A percentile compares a stretch with the other conserved stretches of the same genome.
Conservation (phyloP, 257 asterid genomes). For the Orobanche coerulescens region DNA sequence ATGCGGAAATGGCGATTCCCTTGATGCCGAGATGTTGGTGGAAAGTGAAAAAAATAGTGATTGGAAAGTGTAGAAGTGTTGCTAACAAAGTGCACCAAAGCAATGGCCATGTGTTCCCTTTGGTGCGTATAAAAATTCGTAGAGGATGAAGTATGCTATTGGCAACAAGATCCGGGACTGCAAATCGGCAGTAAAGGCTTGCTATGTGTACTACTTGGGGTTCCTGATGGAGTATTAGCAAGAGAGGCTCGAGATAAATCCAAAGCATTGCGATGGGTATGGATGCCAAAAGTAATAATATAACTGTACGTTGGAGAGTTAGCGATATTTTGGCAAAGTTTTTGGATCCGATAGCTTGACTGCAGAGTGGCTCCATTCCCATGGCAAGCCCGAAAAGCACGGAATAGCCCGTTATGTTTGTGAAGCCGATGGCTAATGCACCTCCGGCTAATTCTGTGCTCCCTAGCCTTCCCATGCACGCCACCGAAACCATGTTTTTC, state of each 20-base stretch:
- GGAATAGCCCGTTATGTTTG: slow-evolving; percentile 92
- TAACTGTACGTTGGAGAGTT: slow-evolving; percentile 59
- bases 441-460: slow-evolving; percentile 93
- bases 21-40: slow-evolving; percentile 55
- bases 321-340: slow-evolving; percentile 43
- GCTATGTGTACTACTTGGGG: slow-evolving; percentile 60
- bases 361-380: slow-evolving; percentile 96
- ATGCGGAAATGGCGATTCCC: slow-evolving; percentile 70
- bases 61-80: slow-evolving; percentile 61
- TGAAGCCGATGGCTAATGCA: slow-evolving; percentile 90
- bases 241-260: slow-evolving; percentile 68
- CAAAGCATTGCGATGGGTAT: slow-evolving; percentile 68
- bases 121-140: slow-evolving; percentile 77
- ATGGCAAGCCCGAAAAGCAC: slow-evolving; percentile 80
- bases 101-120: slow-evolving; percentile 79
- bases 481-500: slow-evolving; percentile 76
- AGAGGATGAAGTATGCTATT: slow-evolving; percentile 78
- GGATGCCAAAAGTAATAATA: slow-evolving; percentile 58
- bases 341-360: slow-evolving; percentile 87
- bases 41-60: slow-evolving; percentile 66
- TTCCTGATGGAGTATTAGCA: slow-evolving; percentile 77
- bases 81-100: slow-evolving; percentile 73
- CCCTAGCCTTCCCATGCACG: slow-evolving; percentile 87
- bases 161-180: slow-evolving; percentile 77
- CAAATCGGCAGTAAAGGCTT: slow-evolving; percentile 55